A percentile compares a stretch with the other conserved stretches of the same genome.
Conservation (phyloP, 2,329 filamentous ascomycete genomes). For the Ophiostoma sp. region DNA sequence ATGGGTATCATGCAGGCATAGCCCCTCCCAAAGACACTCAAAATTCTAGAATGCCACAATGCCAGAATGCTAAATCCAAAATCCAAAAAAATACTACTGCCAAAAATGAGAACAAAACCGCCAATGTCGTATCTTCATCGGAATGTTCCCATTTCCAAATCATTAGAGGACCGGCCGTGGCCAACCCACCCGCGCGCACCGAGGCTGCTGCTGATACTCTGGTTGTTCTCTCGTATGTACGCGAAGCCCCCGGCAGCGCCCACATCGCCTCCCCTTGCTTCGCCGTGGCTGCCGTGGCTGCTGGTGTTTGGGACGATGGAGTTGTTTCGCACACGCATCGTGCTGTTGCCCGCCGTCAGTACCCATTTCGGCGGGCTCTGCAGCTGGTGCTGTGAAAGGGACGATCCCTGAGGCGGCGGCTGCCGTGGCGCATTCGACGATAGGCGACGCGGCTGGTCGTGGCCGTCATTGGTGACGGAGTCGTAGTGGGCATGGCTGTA, state of each 20-base stretch:
- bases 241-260: background rate
- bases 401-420: background rate
- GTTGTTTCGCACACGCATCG: background rate
- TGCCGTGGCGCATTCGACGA: background rate
- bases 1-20: background rate
- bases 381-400: conserved; percentile 13
- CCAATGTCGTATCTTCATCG: background rate
- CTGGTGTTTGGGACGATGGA: background rate
- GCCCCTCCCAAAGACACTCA: background rate
- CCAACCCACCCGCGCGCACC: background rate
- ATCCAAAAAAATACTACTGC: background rate
- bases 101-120: background rate
- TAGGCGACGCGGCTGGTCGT: background rate
- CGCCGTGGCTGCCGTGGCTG: background rate
- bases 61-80: background rate
- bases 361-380: background rate
- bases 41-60: background rate
- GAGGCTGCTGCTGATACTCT: conserved; percentile 1
- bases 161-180: background rate
- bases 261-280: background rate
- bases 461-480: background rate
- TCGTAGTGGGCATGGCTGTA: background rate
- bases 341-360: conserved; percentile 2
- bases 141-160: background rate
- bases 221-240: background rate